Percentiles rank a stretch among this genome's conserved stretches.
These are phyloP conservation scores for Nicotiana tomentosiformis DNA, from an alignment of 257 asterid species.

Conservation along the genomic window DNA sequence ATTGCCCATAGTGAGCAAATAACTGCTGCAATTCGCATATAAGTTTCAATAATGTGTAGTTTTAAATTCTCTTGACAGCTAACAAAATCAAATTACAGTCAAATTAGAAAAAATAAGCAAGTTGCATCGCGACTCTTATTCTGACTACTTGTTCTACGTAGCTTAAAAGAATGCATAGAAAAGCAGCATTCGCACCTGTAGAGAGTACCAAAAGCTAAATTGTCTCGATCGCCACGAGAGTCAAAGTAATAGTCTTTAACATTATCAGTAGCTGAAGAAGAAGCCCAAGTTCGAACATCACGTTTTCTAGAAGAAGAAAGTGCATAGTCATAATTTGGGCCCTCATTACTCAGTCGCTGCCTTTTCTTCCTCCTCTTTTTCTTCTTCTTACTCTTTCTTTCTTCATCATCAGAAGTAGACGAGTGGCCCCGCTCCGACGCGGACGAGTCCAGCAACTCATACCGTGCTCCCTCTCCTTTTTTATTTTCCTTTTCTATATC, in stretches of 20 bases:
- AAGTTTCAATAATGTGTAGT: neutral
- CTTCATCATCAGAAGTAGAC: constrained; percentile 29
- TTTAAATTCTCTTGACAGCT: neutral
- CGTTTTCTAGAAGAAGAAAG: constrained; percentile 55
- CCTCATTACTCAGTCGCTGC: constrained; percentile 21
- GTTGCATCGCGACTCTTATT: neutral
- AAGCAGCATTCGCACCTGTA: constrained; percentile 47
- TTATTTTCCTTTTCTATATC: constrained; percentile 11
- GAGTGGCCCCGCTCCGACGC: constrained; percentile 43
- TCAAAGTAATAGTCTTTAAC: constrained; percentile 82
- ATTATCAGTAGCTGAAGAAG: constrained; percentile 31
- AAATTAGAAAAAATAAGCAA: neutral
- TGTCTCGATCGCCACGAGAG: constrained; percentile 84
- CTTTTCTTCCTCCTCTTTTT: constrained; percentile 39
- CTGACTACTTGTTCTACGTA: neutral
- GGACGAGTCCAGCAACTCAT: constrained; percentile 59
- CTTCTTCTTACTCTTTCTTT: constrained; percentile 20
- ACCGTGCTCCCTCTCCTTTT: constrained; percentile 28
- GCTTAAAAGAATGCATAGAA: neutral
- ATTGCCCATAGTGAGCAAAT: neutral
- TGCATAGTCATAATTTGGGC: constrained; percentile 28
- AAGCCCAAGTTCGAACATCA: constrained; percentile 59
- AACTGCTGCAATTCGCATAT: neutral
- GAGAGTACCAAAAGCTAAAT: constrained; percentile 73
- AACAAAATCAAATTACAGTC: neutral